These are phyloP conservation scores for Leccinum fibrillosum DNA, from an alignment of 768 basidiomycete species.

Conservation along the genomic window DNA sequence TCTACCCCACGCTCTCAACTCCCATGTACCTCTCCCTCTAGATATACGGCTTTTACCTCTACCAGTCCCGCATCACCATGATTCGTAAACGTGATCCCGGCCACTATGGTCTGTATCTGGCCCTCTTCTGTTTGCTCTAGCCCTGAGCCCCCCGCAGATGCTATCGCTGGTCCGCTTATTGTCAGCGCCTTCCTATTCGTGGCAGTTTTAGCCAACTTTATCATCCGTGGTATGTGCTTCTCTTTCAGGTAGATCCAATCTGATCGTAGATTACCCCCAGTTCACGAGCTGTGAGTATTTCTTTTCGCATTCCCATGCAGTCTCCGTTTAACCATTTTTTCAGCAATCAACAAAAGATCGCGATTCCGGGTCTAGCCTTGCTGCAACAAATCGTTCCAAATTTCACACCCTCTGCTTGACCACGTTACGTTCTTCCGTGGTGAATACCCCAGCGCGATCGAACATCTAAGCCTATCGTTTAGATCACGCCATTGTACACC, in stretches of 20 bases:
- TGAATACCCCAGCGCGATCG: neutral
- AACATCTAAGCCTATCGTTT: neutral
- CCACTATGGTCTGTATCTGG: slow-evolving; percentile 66
- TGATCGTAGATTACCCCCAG: slow-evolving; percentile 30
- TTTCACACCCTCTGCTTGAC: slow-evolving; percentile 17
- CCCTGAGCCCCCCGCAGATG: slow-evolving; percentile 47
- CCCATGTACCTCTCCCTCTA: slow-evolving; percentile 26
- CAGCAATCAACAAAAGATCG: slow-evolving; percentile 27
- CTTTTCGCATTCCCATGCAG: neutral
- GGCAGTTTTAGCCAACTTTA: slow-evolving; percentile 85
- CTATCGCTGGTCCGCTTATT: slow-evolving; percentile 76
- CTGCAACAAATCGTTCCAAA: slow-evolving; percentile 20
- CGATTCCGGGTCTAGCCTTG: slow-evolving; percentile 29
- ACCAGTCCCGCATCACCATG: slow-evolving; percentile 86
- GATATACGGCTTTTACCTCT: slow-evolving; percentile 84
- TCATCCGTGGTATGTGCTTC: slow-evolving; percentile 69
- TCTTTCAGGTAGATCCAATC: neutral
- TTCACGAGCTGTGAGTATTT: slow-evolving; percentile 54
- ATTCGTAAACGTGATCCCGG: slow-evolving; percentile 87
- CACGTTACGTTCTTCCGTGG: neutral
- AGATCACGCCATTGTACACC: neutral
- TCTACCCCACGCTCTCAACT: neutral
- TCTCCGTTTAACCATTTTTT: neutral
- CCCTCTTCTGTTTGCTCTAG: neutral
- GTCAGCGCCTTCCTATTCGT: slow-evolving; percentile 82